Base-by-base conservation (phyloP, 2,329 filamentous ascomycete genomes). In the Exophiala bonariae region DNA sequence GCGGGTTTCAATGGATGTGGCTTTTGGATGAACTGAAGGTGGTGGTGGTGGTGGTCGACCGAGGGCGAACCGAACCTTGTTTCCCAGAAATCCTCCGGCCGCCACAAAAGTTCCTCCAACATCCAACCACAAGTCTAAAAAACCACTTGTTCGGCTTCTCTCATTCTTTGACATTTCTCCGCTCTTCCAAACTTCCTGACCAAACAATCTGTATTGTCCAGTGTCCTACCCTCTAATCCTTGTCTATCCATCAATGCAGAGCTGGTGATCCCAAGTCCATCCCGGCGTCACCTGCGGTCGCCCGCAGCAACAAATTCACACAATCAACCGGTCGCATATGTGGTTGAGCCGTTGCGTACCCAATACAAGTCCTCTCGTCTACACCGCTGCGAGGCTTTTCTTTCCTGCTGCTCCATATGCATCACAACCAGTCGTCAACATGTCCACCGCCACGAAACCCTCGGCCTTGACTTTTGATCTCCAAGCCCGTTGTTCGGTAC, bases 381-480 rank as follows among this genome's bases (percentile, higher is more conserved):
- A 50, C 54, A 57, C 51, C 54, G 54, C 54, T 32, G 42, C 49
- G n/a, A 31, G 13, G 13, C 41, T 19, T 18, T 40, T 19, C 34
- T 43, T 42, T 28, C 20, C 26, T 39, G 10, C 32, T 41, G 10
- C 16, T 44, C 49, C 48, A 28, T 44, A 57, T 57, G 55, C 52
- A 44, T 53, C 35, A 33, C 41, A 38, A 42, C 41, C 40, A 42
- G 32, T 41, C 42, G 41, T 34, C 47, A 46, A 34, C 17, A 59
- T 59, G 55, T 58, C 53, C 36, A 50, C 51, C 31, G 42, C 42
- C 33, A 34, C 50, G 37, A 52, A 45, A 26, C 39, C 55, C 16
- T 70, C 86, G 10, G 89, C 89, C 38, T 76, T 95, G 64, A 88
- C 77, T 1, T 92, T 92, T 65, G 86, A 93, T 59, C 76, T 92